Conservation (phyloP, 2,329 filamentous ascomycete species). For the Penicillium paneum region DNA sequence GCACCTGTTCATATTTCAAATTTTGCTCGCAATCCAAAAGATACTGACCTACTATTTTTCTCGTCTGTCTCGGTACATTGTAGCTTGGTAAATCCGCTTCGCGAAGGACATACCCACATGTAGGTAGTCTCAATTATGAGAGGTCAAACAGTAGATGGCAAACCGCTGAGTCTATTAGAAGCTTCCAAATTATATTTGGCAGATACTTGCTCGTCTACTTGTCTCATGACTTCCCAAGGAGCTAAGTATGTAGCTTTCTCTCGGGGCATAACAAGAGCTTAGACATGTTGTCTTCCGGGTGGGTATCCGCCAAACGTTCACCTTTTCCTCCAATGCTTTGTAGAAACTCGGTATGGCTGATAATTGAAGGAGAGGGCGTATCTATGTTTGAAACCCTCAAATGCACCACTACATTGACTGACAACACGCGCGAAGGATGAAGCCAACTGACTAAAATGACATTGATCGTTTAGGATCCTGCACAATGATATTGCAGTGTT, state of each 20-base stretch:
- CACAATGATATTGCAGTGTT: background rate
- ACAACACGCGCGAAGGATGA: background rate
- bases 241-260: background rate
- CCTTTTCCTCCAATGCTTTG: background rate
- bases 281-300: no score
- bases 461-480: background rate
- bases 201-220: background rate
- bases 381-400: background rate
- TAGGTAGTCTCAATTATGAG: background rate
- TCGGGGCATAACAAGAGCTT: background rate
- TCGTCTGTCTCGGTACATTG: background rate
- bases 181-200: background rate
- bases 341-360: background rate
- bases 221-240: background rate
- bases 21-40: background rate
- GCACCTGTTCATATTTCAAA: background rate
- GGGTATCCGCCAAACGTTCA: no score
- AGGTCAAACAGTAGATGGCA: background rate
- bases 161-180: background rate
- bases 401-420: background rate
- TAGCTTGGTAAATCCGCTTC: background rate
- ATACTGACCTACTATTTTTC: background rate
- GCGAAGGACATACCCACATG: background rate
- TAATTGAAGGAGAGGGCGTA: background rate
- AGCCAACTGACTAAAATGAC: background rate